Percentiles rank a stretch among this genome's conserved stretches.
Evolutionary conservation across 495 filamentous ascomycete genomes (phyloP).

Genomic region (Penicillium nucicola): DNA sequence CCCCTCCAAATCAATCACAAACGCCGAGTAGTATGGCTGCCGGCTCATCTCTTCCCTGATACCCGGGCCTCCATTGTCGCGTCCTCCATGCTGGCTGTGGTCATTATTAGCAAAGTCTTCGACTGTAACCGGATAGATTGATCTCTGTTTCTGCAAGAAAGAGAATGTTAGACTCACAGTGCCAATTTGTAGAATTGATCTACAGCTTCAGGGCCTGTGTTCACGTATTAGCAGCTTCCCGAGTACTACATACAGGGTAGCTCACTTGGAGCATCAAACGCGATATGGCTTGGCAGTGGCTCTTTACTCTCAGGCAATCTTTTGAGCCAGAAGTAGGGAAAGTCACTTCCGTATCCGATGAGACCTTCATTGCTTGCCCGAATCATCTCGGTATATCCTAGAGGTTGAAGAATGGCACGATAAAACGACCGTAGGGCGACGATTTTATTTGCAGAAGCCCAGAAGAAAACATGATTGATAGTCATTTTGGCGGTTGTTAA

Average conservation of each 20-base stretch:
- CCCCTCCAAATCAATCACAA: conserved; percentile 8
- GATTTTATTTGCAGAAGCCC: conserved; percentile 2
- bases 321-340: conserved; percentile 13
- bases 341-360: conserved; percentile 13
- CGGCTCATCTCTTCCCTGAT: conserved; percentile 14
- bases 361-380: not conserved
- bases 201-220: conserved; percentile 2
- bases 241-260: not conserved
- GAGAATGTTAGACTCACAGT: not conserved
- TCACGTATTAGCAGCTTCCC: not conserved
- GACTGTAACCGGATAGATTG: too few relatives aligned
- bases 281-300: conserved; percentile 1
- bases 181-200: conserved; percentile 12
- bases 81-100: conserved; percentile 4
- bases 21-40: conserved; percentile 12
- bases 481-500: conserved; percentile 2
- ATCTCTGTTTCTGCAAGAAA: too few relatives aligned
- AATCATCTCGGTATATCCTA: conserved; percentile 12
- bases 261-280: conserved; percentile 11
- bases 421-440: conserved; percentile 2
- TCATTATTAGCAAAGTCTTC: not conserved
- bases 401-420: conserved; percentile 1
- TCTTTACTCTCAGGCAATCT: conserved; percentile 1
- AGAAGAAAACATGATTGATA: conserved; percentile 12
- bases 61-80: conserved; percentile 8